A percentile compares a stretch with the other conserved stretches of the same genome.
Conservation (phyloP, 768 basidiomycete genomes). For the Phlebiopsis flavidoalba region DNA sequence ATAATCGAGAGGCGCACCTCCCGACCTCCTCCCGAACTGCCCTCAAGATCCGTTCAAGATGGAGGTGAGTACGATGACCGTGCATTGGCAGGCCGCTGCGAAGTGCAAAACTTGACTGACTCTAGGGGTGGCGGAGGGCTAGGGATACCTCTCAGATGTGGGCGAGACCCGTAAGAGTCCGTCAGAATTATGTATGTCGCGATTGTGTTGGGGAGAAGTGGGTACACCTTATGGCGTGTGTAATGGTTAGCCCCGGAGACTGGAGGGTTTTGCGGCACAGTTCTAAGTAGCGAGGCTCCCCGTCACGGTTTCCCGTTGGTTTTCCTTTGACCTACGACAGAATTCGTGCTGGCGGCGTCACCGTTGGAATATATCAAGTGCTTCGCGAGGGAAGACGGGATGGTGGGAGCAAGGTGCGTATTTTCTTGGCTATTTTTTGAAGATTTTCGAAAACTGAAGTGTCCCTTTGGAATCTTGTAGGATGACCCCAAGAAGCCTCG, state of each 20-base stretch:
- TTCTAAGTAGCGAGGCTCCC: constrained; percentile 92
- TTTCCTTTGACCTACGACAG: constrained; percentile 96
- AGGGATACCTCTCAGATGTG: no score
- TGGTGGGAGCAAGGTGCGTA: constrained; percentile 77
- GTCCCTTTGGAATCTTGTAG: constrained; percentile 33
- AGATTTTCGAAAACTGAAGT: not conserved
- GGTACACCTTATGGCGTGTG: no score
- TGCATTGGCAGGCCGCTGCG: not conserved
- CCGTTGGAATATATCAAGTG: constrained; percentile 99
- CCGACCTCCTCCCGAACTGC: no score
- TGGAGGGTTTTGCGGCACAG: not conserved
- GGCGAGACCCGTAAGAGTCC: no score
- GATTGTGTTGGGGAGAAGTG: no score
- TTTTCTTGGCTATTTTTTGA: not conserved
- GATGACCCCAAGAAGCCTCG: constrained; percentile 99
- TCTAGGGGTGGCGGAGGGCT: no score
- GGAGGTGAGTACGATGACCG: constrained; percentile 32
- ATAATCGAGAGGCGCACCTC: constrained; percentile 18
- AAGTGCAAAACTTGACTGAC: constrained; percentile 15
- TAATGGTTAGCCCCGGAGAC: no score
- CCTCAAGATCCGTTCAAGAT: constrained; percentile 27
- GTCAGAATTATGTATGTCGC: no score
- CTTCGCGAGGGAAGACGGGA: no score
- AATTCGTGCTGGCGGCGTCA: constrained; percentile 94
- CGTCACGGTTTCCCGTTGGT: constrained; percentile 98